A percentile compares a stretch with the other conserved stretches of the same genome.
Conservation (phyloP, 2,329 filamentous ascomycete species). For the Fusarium sublunatum region DNA sequence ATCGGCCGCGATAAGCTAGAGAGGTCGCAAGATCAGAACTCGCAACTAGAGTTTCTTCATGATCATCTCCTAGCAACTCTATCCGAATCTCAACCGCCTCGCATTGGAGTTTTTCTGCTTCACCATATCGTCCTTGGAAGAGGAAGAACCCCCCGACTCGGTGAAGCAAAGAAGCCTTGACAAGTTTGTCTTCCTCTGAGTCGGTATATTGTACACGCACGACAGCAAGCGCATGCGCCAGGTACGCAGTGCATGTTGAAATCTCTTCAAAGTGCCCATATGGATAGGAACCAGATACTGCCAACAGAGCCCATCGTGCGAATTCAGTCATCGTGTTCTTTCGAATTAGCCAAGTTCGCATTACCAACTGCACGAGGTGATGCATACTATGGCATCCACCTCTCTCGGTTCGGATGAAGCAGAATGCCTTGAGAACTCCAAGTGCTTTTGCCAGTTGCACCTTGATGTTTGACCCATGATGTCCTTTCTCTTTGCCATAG, state of each 20-base stretch:
- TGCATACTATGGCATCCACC: slow-evolving; percentile 46
- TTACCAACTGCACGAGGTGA: slow-evolving; percentile 51
- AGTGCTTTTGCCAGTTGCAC: slow-evolving; percentile 15
- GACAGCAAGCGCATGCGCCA: slow-evolving; percentile 43
- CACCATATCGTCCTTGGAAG: neutral
- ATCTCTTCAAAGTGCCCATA: slow-evolving; percentile 25
- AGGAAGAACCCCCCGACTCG: slow-evolving; percentile 2
- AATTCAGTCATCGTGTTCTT: slow-evolving; percentile 26
- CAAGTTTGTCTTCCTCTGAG: slow-evolving; percentile 15
- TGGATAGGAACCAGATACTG: slow-evolving; percentile 40
- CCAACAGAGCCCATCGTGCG: slow-evolving; percentile 32
- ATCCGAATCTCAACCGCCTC: neutral
- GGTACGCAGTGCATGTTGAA: slow-evolving; percentile 34
- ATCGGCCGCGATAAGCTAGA: neutral
- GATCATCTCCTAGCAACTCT: slow-evolving; percentile 5
- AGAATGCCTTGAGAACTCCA: slow-evolving; percentile 46
- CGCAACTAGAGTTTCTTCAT: neutral
- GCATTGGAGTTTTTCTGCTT: slow-evolving; percentile 2
- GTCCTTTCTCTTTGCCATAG: neutral
- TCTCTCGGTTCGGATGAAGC: slow-evolving; percentile 40
- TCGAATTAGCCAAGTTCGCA: slow-evolving; percentile 44
- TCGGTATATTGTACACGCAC: slow-evolving; percentile 17
- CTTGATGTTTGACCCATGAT: rapidly evolving
- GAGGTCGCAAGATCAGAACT: slow-evolving; percentile 11
- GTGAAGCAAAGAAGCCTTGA: slow-evolving; percentile 25